Evolutionary conservation across 495 filamentous ascomycete species (phyloP).

Genomic region (Bathelium albidoporum): DNA sequence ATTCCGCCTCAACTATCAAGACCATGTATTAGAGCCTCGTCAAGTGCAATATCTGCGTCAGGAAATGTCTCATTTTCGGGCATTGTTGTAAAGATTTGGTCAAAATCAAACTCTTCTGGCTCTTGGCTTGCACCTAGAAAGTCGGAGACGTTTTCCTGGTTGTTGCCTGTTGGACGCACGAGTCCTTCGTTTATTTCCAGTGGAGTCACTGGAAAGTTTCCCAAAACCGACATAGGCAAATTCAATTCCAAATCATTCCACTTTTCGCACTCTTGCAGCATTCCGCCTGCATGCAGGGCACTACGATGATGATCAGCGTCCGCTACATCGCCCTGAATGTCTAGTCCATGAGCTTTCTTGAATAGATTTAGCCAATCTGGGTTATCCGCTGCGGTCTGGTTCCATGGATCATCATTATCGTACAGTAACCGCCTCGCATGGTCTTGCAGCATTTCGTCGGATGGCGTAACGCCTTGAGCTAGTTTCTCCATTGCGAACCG

Average conservation of each 20-base stretch:
- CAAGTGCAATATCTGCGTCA: neutral
- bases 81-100: constrained; percentile 1
- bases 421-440: constrained; percentile 30
- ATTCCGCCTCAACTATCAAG: neutral
- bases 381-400: constrained; percentile 36
- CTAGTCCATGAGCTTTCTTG: constrained; percentile 30
- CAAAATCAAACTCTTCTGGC: neutral
- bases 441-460: constrained; percentile 30
- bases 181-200: neutral
- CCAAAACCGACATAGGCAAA: neutral
- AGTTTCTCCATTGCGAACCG: constrained; percentile 27
- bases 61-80: neutral
- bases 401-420: constrained; percentile 31
- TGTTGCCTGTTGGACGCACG: neutral
- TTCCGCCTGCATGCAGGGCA: neutral
- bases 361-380: constrained; percentile 34
- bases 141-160: neutral
- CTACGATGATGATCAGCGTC: neutral
- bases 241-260: neutral
- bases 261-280: neutral
- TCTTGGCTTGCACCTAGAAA: neutral
- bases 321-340: neutral
- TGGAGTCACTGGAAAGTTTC: neutral
- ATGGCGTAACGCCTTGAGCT: constrained; percentile 18
- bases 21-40: neutral